Base-by-base conservation (phyloP, 352 stramenopile genomes). In the Phytophthora pistaciae region DNA sequence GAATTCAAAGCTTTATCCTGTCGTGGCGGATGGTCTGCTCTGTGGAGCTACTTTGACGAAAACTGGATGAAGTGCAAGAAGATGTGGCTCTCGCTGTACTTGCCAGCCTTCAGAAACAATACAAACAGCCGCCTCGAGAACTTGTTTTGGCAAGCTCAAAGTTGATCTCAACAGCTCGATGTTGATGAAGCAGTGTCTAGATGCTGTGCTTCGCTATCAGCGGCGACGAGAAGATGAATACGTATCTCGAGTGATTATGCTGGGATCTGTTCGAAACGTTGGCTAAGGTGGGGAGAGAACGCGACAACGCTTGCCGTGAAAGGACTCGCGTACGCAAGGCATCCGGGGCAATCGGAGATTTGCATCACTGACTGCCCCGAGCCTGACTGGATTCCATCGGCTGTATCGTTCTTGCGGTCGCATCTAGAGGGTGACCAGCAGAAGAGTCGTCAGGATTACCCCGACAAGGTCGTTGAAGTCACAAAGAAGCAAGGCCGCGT, bases 101-200 rank as follows among this genome's bases (percentile, higher is more conserved):
- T 68, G 7, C 52, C 52, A n/a, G 38, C 61, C n/a, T 61, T 68
- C n/a, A 8, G 25, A 13, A 68, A 68, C 23, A 68, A 68, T 40
- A 61, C 38, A 6, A 68, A 61, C 27, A 68, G 61, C 11, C 5
- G 52, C 0, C 27, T 68, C 16, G 52, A 61, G 18, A 56, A 48
- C 33, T 48, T 68, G n/a, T 8, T 61, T 68, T 6, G 61, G 61
- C 3, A 56, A 61, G 20, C 40, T 61, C 5, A 61, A 68, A 23
- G 38, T 14, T 16, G 40, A 63, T 18, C 14, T 54, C 4, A 18
- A 42, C 16, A 44, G 16, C 16, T 54, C 56, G 0, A 54, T 48
- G 42, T 46, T 44, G 7, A 64, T 56, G 44, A 29, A 8, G n/a
- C 8, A 56, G 14, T 56, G 42, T 16, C 10, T 64, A n/a, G 16